Conservation (phyloP, 108 stramenopile genomes). For the Seminavis robusta region DNA sequence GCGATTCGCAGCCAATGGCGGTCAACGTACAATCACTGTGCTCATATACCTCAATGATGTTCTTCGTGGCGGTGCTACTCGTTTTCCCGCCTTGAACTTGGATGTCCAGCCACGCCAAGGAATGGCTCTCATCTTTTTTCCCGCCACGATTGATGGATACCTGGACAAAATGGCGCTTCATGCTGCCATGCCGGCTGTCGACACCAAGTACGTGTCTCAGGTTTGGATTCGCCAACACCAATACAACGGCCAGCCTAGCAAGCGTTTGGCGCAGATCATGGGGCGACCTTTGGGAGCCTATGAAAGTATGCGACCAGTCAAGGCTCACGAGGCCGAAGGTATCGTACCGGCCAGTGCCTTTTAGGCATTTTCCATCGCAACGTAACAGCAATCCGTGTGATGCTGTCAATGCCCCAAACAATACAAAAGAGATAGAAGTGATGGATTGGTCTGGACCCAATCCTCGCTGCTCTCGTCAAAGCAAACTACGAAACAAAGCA, state of each 20-base stretch:
- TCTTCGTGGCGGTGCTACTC: conserved; percentile 77
- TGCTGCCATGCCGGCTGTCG: conserved; percentile 84
- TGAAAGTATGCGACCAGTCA: too few relatives aligned
- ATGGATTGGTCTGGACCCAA: too few relatives aligned
- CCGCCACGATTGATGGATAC: conserved; percentile 87
- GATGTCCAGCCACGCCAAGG: conserved; percentile 73
- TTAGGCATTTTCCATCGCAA: too few relatives aligned
- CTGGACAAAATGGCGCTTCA: conserved; percentile 90
- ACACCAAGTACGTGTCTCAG: conserved; percentile 94
- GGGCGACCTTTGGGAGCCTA: conserved; percentile 54
- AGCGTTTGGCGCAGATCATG: conserved; percentile 60
- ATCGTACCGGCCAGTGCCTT: too few relatives aligned
- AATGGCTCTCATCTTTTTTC: conserved; percentile 95
- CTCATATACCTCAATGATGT: conserved; percentile 97
- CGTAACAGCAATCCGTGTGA: too few relatives aligned
- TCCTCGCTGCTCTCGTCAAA: too few relatives aligned
- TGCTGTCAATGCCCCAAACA: too few relatives aligned
- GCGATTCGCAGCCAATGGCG: conserved; percentile 85
- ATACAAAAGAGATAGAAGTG: too few relatives aligned
- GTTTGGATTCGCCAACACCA: conserved; percentile 92
- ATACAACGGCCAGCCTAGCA: conserved; percentile 77
- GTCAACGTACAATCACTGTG: conserved; percentile 91
- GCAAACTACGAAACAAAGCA: too few relatives aligned
- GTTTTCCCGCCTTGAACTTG: conserved; percentile 83
- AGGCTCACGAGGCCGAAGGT: background rate